A percentile compares a stretch with the other conserved stretches of the same genome.
Evolutionary conservation across 2,329 filamentous ascomycete species (phyloP).

Genomic region (Colletotrichum falcatum): DNA sequence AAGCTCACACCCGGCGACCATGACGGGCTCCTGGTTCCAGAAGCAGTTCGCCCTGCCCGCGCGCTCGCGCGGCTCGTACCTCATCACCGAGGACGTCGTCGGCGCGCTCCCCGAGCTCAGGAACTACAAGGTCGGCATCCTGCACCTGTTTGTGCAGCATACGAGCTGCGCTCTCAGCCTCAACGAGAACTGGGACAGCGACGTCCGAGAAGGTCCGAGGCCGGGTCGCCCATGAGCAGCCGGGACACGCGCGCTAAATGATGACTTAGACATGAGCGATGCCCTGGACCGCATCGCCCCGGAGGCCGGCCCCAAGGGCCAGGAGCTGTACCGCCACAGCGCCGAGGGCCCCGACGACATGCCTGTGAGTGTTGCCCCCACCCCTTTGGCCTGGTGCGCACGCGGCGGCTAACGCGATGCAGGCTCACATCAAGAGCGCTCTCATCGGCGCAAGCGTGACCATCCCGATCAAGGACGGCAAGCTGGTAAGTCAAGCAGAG

Average conservation of each 20-base stretch:
- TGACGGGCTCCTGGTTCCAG: slow-evolving; percentile 81
- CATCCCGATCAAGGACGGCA: slow-evolving; percentile 90
- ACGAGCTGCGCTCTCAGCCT: slow-evolving; percentile 90
- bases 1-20: slow-evolving; percentile 50
- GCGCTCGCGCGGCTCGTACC: slow-evolving; percentile 84
- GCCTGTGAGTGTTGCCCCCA: slow-evolving; percentile 70
- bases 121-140: slow-evolving; percentile 84
- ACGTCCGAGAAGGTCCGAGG: slow-evolving; percentile 71
- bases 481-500: slow-evolving; percentile 65
- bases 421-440: slow-evolving; percentile 94
- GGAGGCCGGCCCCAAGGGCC: slow-evolving; percentile 76
- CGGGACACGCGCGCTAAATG: neutral
- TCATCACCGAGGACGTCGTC: slow-evolving; percentile 83
- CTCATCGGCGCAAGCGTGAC: slow-evolving; percentile 90
- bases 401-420: slow-evolving; percentile 16
- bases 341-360: slow-evolving; percentile 94
- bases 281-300: slow-evolving; percentile 91
- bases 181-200: slow-evolving; percentile 90
- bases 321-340: slow-evolving; percentile 84
- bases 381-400: slow-evolving; percentile 14
- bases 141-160: slow-evolving; percentile 95
- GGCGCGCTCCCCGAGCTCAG: slow-evolving; percentile 81
- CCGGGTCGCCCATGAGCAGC: neutral
- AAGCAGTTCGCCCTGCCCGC: slow-evolving; percentile 85
- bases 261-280: slow-evolving; percentile 83